A percentile compares a stretch with the other conserved stretches of the same genome.
phyloP scores from a whole-genome alignment of 495 filamentous ascomycete genomes.

The Wilcoxina mikolae region DNA sequence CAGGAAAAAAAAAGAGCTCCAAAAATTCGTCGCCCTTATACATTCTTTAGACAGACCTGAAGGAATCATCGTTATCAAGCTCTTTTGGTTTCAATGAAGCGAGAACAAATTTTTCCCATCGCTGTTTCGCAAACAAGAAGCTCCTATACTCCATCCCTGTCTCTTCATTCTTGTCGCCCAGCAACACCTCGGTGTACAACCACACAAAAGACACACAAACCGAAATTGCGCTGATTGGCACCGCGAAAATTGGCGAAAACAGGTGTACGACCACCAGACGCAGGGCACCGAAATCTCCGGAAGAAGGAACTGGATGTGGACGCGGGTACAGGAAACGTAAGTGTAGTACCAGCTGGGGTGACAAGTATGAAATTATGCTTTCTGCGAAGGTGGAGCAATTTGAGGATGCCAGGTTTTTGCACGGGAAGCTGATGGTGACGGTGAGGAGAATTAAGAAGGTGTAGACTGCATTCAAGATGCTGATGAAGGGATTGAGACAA shows the following conservation, averaged over 20 bases:
- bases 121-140: conserved; percentile 20
- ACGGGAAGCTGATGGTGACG: conserved; percentile 15
- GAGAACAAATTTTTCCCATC: conserved; percentile 17
- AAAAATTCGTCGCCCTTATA: too few species aligned
- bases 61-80: background rate
- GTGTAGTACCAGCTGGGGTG: conserved; percentile 17
- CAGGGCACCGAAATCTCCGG: conserved; percentile 15
- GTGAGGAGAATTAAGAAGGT: conserved; percentile 12
- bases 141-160: conserved; percentile 17
- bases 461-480: conserved; percentile 19
- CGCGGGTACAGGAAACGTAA: conserved; percentile 17
- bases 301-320: conserved; percentile 1
- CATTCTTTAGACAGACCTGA: too few species aligned
- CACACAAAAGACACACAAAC: conserved; percentile 20
- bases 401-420: conserved; percentile 10
- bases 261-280: conserved; percentile 20
- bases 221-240: conserved; percentile 2
- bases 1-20: too few species aligned
- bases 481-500: conserved; percentile 19
- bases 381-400: conserved; percentile 1
- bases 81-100: background rate
- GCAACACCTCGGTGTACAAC: conserved; percentile 25
- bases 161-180: conserved; percentile 21
- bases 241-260: conserved; percentile 16
- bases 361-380: conserved; percentile 5